A percentile compares a stretch with the other conserved stretches of the same genome.
phyloP scores from a whole-genome alignment of 495 filamentous ascomycete genomes.

The Tuber borchii region DNA sequence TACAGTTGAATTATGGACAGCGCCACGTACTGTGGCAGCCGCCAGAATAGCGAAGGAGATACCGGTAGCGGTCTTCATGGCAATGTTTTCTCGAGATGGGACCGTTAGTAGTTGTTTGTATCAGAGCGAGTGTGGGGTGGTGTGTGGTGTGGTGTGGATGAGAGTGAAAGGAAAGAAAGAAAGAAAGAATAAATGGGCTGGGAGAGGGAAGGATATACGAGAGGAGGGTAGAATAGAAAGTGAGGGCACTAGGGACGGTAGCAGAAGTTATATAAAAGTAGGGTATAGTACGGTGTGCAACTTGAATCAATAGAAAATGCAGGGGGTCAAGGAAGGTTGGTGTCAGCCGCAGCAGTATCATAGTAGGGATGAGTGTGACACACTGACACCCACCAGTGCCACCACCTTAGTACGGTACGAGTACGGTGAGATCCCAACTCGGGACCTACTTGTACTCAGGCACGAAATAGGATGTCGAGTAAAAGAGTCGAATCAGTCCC shows the following conservation, averaged over 20 bases:
- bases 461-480: background rate
- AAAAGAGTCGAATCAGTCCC: background rate
- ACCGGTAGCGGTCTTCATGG: slow-evolving; percentile 9
- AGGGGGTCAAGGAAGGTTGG: background rate
- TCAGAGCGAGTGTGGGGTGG: background rate
- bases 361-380: background rate
- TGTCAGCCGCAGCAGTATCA: slow-evolving; percentile 3
- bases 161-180: background rate
- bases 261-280: background rate
- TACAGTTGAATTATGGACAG: background rate
- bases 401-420: background rate
- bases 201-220: background rate
- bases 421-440: too few species aligned
- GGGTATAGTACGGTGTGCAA: background rate
- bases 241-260: background rate
- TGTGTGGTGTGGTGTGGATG: background rate
- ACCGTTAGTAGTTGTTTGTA: background rate
- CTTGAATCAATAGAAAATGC: slow-evolving; percentile 5
- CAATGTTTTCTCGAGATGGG: background rate
- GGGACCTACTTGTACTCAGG: background rate
- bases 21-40: slow-evolving; percentile 1
- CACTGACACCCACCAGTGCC: too few species aligned
- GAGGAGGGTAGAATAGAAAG: background rate
- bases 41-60: slow-evolving; percentile 12
- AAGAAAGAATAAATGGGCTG: background rate